Evolutionary conservation across 2,329 filamentous ascomycete genomes (phyloP).

Genomic region (Berkeleyomyces rouxiae): DNA sequence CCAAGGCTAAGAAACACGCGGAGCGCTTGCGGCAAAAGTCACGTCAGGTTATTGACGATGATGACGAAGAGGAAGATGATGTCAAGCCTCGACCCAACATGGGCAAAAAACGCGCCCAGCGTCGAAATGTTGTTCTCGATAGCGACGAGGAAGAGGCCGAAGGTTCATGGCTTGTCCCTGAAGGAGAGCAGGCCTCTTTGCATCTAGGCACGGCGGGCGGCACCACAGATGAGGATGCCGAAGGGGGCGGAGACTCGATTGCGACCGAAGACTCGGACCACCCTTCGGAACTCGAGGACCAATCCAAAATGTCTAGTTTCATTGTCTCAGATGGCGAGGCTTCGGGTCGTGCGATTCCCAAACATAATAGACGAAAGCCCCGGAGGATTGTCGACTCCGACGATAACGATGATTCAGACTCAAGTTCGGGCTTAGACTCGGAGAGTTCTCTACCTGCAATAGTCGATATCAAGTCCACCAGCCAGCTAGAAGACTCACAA

Average conservation of each 20-base stretch:
- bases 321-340: conserved; percentile 33
- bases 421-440: conserved; percentile 21
- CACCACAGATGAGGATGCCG: conserved; percentile 72
- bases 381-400: conserved; percentile 11
- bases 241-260: conserved; percentile 70
- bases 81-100: conserved; percentile 16
- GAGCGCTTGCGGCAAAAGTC: conserved; percentile 19
- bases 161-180: conserved; percentile 65
- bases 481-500: background rate
- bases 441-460: background rate
- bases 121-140: conserved; percentile 42
- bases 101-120: conserved; percentile 21
- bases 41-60: conserved; percentile 21
- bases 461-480: background rate
- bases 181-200: conserved; percentile 42
- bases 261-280: conserved; percentile 50
- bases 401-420: conserved; percentile 17
- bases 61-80: conserved; percentile 12
- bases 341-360: conserved; percentile 15
- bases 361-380: background rate
- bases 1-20: conserved; percentile 12
- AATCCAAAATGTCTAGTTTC: conserved; percentile 39
- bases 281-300: conserved; percentile 37
- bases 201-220: conserved; percentile 66
- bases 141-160: conserved; percentile 54